phyloP scores from a whole-genome alignment of 257 asterid species.

The Echites panduratus region DNA sequence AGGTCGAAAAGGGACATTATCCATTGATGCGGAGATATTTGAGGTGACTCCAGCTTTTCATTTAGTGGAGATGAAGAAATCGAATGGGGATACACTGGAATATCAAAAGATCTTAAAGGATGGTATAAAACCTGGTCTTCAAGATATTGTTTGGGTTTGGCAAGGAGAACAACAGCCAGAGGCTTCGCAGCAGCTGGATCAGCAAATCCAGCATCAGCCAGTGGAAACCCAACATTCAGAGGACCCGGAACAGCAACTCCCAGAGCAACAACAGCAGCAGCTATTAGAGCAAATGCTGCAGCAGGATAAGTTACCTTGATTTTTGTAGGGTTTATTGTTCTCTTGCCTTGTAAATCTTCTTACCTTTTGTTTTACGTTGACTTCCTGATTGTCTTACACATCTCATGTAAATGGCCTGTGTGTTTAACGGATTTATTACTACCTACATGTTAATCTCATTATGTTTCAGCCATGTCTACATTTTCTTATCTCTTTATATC shows the following conservation, averaged over 20 bases:
- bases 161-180: slow-evolving; percentile 43
- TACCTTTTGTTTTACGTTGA: neutral
- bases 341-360: slow-evolving; percentile 1
- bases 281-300: slow-evolving; percentile 3
- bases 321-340: neutral
- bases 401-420: neutral
- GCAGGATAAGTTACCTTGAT: slow-evolving; percentile 43
- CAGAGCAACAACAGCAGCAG: slow-evolving; percentile 23
- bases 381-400: neutral
- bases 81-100: slow-evolving; percentile 70
- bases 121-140: slow-evolving; percentile 68
- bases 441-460: neutral
- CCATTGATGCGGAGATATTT: slow-evolving; percentile 75
- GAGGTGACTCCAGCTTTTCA: slow-evolving; percentile 54
- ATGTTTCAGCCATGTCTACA: neutral
- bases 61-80: slow-evolving; percentile 73
- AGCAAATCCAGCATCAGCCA: slow-evolving; percentile 15
- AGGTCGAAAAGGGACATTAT: slow-evolving; percentile 64
- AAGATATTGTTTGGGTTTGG: slow-evolving; percentile 78
- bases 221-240: neutral
- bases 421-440: neutral
- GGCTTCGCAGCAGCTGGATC: slow-evolving; percentile 19
- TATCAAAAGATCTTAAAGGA: slow-evolving; percentile 51
- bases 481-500: neutral
- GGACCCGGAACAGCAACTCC: slow-evolving; percentile 20